Base-by-base conservation (phyloP, 805 yeast species). In the Candida maesae region DNA sequence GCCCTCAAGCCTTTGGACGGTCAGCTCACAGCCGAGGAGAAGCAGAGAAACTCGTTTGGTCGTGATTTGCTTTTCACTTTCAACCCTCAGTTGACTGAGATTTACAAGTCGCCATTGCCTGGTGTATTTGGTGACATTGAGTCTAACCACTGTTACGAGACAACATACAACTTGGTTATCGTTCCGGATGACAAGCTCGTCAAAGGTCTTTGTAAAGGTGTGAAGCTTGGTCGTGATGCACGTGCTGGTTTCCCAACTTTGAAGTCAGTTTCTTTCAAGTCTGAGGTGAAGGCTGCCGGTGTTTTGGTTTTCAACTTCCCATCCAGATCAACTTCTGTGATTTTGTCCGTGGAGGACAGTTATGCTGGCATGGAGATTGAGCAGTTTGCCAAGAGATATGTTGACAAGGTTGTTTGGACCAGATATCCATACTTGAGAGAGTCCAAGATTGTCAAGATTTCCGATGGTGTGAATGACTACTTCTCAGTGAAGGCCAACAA, bases 351-450 rank as follows among this genome's bases (percentile, higher is more conserved):
- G 20, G 69, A 73, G 34, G 75, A 82, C 55, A 60, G 70, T 8
- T 76, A 79, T 65, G 64, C 64, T 23, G 81, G 81, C 29, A 55
- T 76, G 27, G 65, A 83, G 5, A 63, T 77, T 21, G 81, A 77
- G 36, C 85, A 83, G 46, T 71, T 87, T 53, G 81, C 88, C 18
- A 73, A 76, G 42, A 73, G 79, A 53, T 77, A 73, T 41, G 52
- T 84, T 40, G 81, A 79, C 34, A 71, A 78, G 42, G 63, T 78
- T 36, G 83, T 85, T 3, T 90, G 80, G 58, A 76, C 85, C 11
- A 78, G 81, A 51, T 93, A 95, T 91, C 99, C 99, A n/a, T 86
- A 78, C 56, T 67, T 93, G 50, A 74, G 80, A 51, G 97, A 91
- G 64, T 83, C 89, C 9, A 78, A 75, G 55, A 79, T 91, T 30